phyloP scores from a whole-genome alignment of 148 eudicot species.

The Rhododendron vialii region DNA sequence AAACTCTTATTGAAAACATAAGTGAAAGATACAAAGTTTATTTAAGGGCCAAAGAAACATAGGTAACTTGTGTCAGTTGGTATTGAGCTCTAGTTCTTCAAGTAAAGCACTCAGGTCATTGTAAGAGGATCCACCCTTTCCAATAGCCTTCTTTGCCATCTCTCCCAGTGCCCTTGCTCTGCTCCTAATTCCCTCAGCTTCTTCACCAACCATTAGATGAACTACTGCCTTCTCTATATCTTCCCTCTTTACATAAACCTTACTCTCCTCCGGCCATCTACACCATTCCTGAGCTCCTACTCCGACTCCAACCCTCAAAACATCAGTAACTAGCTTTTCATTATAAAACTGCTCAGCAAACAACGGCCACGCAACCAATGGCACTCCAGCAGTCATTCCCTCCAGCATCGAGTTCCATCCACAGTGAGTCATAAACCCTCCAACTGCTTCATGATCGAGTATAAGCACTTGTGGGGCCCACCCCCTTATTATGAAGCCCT shows the following conservation, averaged over 20 bases:
- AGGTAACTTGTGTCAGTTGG: background rate
- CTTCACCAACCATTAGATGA: background rate
- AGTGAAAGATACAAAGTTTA: background rate
- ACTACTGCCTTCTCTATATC: conserved; percentile 4
- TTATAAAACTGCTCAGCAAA: conserved; percentile 17
- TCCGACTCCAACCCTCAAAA: conserved; percentile 16
- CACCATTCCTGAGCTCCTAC: conserved; percentile 17
- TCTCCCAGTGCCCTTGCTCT: conserved; percentile 7
- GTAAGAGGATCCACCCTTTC: conserved; percentile 12
- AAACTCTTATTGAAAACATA: background rate
- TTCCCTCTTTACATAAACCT: conserved; percentile 6
- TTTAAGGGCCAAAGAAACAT: background rate
- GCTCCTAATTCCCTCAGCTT: conserved; percentile 8
- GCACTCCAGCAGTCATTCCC: conserved; percentile 18
- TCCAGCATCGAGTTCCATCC: conserved; percentile 25
- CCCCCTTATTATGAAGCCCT: conserved; percentile 21
- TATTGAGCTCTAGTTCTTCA: conserved; percentile 5
- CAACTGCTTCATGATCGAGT: conserved; percentile 13
- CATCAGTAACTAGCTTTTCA: conserved; percentile 10
- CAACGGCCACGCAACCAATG: conserved; percentile 21
- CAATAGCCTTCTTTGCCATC: conserved; percentile 9
- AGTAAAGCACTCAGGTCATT: conserved; percentile 6
- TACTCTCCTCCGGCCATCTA: background rate
- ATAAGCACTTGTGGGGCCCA: conserved; percentile 26
- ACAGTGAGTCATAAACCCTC: conserved; percentile 26